These are phyloP conservation scores for Leavenworthia alabamica DNA, from an alignment of 345 rosid genomes.

Conservation along the genomic window DNA sequence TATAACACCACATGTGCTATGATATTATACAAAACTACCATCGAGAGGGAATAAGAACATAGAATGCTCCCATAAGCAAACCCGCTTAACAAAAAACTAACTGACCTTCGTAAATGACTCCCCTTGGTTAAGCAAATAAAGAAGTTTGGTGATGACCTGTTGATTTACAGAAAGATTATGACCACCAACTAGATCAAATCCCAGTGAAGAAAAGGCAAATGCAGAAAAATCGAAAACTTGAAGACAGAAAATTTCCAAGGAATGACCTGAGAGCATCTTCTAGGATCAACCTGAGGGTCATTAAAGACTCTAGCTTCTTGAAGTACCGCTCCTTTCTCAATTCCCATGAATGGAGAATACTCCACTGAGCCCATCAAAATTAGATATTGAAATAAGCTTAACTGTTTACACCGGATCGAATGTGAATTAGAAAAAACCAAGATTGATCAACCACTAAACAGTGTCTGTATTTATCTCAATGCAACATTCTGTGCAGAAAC, in stretches of 20 bases:
- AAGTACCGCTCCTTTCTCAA: conserved; percentile 97
- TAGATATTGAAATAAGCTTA: neutral
- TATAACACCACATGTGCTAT: neutral
- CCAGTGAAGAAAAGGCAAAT: neutral
- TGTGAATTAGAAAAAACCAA: neutral
- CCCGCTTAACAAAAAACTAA: neutral
- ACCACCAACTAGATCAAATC: conserved; percentile 3
- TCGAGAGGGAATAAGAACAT: neutral
- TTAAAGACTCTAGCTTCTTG: conserved; percentile 98
- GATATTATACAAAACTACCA: neutral
- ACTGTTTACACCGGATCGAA: conserved; percentile 9
- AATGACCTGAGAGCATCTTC: conserved; percentile 93
- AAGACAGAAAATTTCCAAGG: neutral
- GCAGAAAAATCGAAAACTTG: neutral
- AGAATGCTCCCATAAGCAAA: neutral
- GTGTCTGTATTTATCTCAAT: neutral
- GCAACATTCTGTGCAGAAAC: neutral
- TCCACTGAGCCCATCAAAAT: conserved; percentile 43
- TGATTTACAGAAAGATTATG: neutral
- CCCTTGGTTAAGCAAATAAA: conserved; percentile 93
- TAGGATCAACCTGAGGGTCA: conserved; percentile 94
- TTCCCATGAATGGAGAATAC: conserved; percentile 88
- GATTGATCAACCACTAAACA: neutral
- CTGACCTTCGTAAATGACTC: conserved; percentile 83
- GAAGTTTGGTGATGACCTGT: conserved; percentile 93